Base-by-base conservation (phyloP, 2,329 filamentous ascomycete species). In the Cladophialophora yegresii region DNA sequence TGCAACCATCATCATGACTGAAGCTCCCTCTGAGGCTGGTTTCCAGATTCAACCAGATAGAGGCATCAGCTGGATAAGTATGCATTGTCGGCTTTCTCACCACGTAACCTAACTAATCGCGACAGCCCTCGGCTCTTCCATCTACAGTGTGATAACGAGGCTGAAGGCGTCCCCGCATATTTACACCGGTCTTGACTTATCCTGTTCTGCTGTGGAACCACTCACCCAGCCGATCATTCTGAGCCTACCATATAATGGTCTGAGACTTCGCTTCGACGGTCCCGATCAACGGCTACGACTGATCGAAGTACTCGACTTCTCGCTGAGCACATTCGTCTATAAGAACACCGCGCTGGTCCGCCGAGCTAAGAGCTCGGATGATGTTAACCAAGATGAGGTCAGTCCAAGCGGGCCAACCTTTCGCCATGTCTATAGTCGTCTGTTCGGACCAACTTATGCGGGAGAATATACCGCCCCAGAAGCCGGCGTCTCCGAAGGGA, bases 361-460 rank as follows among this genome's bases (percentile, higher is more conserved):
- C 73, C 72, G 73, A 26, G 64, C 68, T 13, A 78, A 78, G 67
- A 67, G 73, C 28, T 65, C 84, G 84, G 51, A 80, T 77, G 65
- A 75, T 75, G 33, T 30, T 47, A 43, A 72, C 22, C 75, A 77
- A 53, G 71, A 75, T 69, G 64, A 73, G 13, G 57, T 68, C 8
- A 70, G 74, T 22, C 72, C 81, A 55, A 75, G 76, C 9, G 91
- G 91, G 0, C 93, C 92, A 4, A 89, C 85, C 16, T 96, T 96
- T 75, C 85, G 89, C 65, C 91, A 96, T 76, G 89, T 99, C 70
- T 99, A 98, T 75, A 92, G 96, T 72, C 88, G 91, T 59, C 82
- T 97, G n/a, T 88, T 99, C 68, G 95, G 95, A 0, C 93, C 93
- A 20, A 96, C 93, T 0, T 98, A 96, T 75, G 90, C 90, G 1